Base-by-base conservation (phyloP, 805 yeast species). In the Geotrichum ghanense region DNA sequence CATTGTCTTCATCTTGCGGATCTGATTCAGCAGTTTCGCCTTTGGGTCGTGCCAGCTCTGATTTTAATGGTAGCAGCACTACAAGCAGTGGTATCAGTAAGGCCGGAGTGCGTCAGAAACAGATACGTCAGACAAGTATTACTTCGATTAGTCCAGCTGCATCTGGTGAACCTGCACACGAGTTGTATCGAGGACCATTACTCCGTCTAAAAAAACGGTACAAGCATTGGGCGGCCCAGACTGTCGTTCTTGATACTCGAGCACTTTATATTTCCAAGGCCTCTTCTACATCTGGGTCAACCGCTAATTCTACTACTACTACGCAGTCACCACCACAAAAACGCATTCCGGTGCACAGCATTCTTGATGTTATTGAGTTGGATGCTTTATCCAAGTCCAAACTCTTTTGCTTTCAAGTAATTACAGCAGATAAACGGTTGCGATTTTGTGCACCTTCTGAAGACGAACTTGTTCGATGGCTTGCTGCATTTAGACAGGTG, bases 311-410 rank as follows among this genome's bases (percentile, higher is more conserved):
- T 6, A 31, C 37, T 31, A n/a, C 43, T 43, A 22, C 24, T 5
- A 41, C 51, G 25, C 51, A 59, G 52, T 51, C 52, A 20, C 40
- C 45, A 24, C 64, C 69, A 2, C 47, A 57, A 49, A 68, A 70
- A 50, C 50, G 58, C 46, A 58, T 73, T 14, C 56, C 58, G 16
- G 51, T 69, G 16, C 54, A 56, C 3, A 66, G 69, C 22, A 52
- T 74, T 14, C 54, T 69, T 10, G 79, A 74, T 50, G 75, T 69
- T 22, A 71, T 74, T 26, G 79, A 75, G 51, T 54, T 74, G 23
- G 79, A 75, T 47, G 71, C 76, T 1, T 45, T 71, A 37, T 66
- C 74, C 14, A 64, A 62, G 46, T 56, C 71, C 19, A 72, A 68
- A 51, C 51, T 51, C 37, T 72, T 67, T 64, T 74, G 79, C 51